A percentile compares a stretch with the other conserved stretches of the same genome.
phyloP scores from a whole-genome alignment of 192 early-diverging fungal species.

The Coemansia sp. region DNA sequence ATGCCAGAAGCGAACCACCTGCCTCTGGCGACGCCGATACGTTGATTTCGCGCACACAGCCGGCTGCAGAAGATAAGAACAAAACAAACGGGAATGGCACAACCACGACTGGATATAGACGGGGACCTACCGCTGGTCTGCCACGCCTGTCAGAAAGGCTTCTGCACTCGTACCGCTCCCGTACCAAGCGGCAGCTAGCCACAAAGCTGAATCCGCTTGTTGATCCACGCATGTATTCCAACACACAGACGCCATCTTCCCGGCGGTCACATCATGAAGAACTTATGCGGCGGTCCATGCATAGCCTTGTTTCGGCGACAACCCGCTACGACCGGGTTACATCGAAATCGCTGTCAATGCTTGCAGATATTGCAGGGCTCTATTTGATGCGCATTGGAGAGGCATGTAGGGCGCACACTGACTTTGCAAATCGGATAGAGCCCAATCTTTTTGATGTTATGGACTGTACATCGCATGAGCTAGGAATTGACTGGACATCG shows the following conservation, averaged over 20 bases:
- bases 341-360: slow-evolving; percentile 27
- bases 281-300: slow-evolving; percentile 45
- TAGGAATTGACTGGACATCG: slow-evolving; percentile 29
- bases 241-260: slow-evolving; percentile 7
- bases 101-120: not conserved
- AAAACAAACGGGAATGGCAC: slow-evolving; percentile 1
- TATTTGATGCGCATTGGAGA: slow-evolving; percentile 50
- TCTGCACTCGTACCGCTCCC: slow-evolving; percentile 2
- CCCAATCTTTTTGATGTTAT: slow-evolving; percentile 38
- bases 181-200: slow-evolving; percentile 1
- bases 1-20: not conserved
- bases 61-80: not conserved
- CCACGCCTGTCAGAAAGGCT: slow-evolving; percentile 7
- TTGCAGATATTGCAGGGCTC: slow-evolving; percentile 40
- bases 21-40: not conserved
- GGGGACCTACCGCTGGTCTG: not conserved
- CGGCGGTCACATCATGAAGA: slow-evolving; percentile 32
- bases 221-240: slow-evolving; percentile 26
- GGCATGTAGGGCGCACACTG: slow-evolving; percentile 41
- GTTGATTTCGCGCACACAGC: not conserved
- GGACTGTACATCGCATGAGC: slow-evolving; percentile 23
- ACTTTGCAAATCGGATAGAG: slow-evolving; percentile 39
- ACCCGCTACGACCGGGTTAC: slow-evolving; percentile 45
- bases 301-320: slow-evolving; percentile 44
- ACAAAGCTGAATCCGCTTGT: slow-evolving; percentile 19